A percentile compares a stretch with the other conserved stretches of the same genome.
Evolutionary conservation across 2,329 filamentous ascomycete genomes (phyloP).

Genomic region (Fonsecaea nubica): DNA sequence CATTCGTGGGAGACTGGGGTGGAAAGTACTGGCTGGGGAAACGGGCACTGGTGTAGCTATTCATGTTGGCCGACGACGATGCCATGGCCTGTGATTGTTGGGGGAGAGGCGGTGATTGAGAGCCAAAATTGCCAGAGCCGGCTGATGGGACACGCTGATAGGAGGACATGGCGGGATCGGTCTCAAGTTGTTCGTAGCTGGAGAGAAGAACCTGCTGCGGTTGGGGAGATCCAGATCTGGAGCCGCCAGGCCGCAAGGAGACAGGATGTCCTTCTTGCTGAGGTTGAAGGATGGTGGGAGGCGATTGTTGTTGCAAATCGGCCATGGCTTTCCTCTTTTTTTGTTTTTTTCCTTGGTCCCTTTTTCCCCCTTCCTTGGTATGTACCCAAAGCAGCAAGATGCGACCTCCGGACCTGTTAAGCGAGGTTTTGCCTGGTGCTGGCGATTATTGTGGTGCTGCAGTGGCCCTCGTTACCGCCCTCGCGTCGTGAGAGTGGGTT

Average conservation of each 20-base stretch:
- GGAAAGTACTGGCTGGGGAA: conserved; percentile 37
- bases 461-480: not conserved
- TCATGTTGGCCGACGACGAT: conserved; percentile 14
- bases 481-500: conserved; percentile 4
- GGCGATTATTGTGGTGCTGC: not conserved
- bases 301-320: conserved; percentile 19
- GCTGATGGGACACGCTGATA: conserved; percentile 26
- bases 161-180: conserved; percentile 27
- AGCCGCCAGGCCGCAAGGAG: conserved; percentile 34
- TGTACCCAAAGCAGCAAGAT: not conserved
- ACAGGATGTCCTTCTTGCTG: conserved; percentile 26
- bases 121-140: conserved; percentile 12
- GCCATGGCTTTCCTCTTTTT: not conserved
- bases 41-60: conserved; percentile 23
- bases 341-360: not conserved
- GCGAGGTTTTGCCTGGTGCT: not conserved
- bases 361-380: not conserved
- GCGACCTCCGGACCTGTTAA: not conserved
- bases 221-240: conserved; percentile 34
- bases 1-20: conserved; percentile 32
- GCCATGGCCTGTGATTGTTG: not conserved
- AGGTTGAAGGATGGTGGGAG: conserved; percentile 11
- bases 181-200: conserved; percentile 9
- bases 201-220: conserved; percentile 19
- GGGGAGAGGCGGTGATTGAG: conserved; percentile 29